Evolutionary conservation across 164 flowering plant species (phyloP).

Genomic region (Kingdonia uniflora): DNA sequence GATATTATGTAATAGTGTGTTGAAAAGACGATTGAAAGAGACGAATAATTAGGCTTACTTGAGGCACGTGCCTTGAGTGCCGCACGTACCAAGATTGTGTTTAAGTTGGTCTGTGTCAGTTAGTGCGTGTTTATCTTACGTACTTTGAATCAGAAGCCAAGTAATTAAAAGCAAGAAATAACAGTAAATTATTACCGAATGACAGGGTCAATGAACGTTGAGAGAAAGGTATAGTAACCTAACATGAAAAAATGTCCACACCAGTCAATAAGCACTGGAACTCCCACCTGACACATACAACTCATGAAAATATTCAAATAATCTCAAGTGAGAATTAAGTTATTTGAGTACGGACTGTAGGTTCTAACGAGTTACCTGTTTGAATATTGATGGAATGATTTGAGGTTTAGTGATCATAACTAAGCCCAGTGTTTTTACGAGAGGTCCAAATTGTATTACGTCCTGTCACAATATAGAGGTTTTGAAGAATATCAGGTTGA

Average conservation of each 20-base stretch:
- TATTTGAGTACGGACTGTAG: too few species aligned
- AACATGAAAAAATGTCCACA: conserved; percentile 76
- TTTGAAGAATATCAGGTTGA: background rate
- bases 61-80: too few species aligned
- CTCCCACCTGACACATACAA: conserved; percentile 62
- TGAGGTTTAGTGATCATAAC: conserved; percentile 78
- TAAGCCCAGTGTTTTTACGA: conserved; percentile 74
- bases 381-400: conserved; percentile 79
- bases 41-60: too few species aligned
- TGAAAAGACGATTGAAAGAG: too few species aligned
- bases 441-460: conserved; percentile 89
- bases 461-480: conserved; percentile 38
- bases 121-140: background rate
- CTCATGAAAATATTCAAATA: too few species aligned
- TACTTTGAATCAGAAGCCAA: background rate
- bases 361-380: conserved; percentile 43
- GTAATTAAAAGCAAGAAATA: background rate
- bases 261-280: conserved; percentile 84
- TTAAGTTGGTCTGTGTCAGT: too few species aligned
- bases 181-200: conserved; percentile 41
- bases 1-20: too few species aligned
- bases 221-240: conserved; percentile 75
- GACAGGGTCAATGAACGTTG: conserved; percentile 57
- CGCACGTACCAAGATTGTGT: too few species aligned
- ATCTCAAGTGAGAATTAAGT: too few species aligned